A percentile compares a stretch with the other conserved stretches of the same genome.
These are phyloP conservation scores for Colletotrichum tabaci DNA, from an alignment of 2,329 filamentous ascomycete species.

Conservation along the genomic window DNA sequence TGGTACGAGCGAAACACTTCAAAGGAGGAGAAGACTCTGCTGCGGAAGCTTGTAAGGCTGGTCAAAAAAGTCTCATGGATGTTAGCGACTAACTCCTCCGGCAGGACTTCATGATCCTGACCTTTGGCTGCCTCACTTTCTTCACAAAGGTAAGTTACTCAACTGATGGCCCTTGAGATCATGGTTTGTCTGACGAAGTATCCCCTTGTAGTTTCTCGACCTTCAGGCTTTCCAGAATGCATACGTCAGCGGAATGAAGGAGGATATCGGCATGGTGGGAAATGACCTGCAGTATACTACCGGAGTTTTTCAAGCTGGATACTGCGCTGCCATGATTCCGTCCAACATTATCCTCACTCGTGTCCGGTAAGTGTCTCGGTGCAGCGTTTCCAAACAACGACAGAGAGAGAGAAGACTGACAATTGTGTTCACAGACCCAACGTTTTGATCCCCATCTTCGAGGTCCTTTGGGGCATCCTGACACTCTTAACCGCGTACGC, in stretches of 20 bases:
- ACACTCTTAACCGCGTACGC: slow-evolving; percentile 61
- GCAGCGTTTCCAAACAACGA: no score
- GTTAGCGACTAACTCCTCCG: neutral
- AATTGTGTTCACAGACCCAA: slow-evolving; percentile 58
- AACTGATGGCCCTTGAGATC: neutral
- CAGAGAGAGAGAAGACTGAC: neutral
- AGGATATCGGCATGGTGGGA: slow-evolving; percentile 51
- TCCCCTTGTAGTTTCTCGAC: neutral
- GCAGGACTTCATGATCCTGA: slow-evolving; percentile 73
- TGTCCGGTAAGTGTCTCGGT: slow-evolving; percentile 42
- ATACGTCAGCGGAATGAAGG: slow-evolving; percentile 57
- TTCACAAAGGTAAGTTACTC: slow-evolving; percentile 64
- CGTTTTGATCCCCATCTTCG: slow-evolving; percentile 64
- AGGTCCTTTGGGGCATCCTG: slow-evolving; percentile 69
- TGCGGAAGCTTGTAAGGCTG: slow-evolving; percentile 63
- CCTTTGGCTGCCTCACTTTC: slow-evolving; percentile 73
- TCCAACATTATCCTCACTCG: slow-evolving; percentile 72
- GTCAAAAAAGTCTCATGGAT: neutral
- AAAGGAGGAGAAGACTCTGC: slow-evolving; percentile 59
- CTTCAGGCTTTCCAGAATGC: slow-evolving; percentile 50
- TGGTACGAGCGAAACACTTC: slow-evolving; percentile 30
- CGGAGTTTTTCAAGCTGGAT: slow-evolving; percentile 63
- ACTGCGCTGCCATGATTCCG: slow-evolving; percentile 71
- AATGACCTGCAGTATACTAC: slow-evolving; percentile 66
- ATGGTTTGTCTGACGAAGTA: neutral